Percentiles rank a stretch among this genome's conserved stretches.
phyloP scores from a whole-genome alignment of 768 basidiomycete species.

The Rubroboletus satanas region DNA sequence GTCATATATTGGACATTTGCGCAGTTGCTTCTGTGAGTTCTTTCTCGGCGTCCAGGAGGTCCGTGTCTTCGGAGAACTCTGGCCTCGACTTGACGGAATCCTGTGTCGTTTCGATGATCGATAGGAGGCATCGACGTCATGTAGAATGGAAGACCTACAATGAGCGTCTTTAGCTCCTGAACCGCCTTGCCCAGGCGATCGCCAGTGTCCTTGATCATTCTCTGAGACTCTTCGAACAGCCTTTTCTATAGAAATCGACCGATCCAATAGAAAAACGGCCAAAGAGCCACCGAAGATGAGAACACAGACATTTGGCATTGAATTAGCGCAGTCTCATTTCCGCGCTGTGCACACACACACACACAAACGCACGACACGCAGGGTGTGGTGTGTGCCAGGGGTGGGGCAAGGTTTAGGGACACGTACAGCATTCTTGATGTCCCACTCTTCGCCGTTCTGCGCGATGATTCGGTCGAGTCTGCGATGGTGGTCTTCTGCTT shows the following conservation, averaged over 20 bases:
- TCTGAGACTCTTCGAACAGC: conserved; percentile 72
- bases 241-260: conserved; percentile 41
- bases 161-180: conserved; percentile 58
- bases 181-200: conserved; percentile 58
- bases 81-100: conserved; percentile 26
- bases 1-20: conserved; percentile 28
- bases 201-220: conserved; percentile 72
- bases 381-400: conserved; percentile 5
- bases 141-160: conserved; percentile 50
- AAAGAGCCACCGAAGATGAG: conserved; percentile 16
- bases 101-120: conserved; percentile 17
- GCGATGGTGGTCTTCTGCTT: conserved; percentile 53
- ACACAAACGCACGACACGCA: conserved; percentile 12
- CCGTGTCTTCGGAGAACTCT: conserved; percentile 33
- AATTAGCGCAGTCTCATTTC: conserved; percentile 28
- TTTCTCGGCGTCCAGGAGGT: conserved; percentile 56
- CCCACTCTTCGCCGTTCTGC: conserved; percentile 68
- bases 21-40: conserved; percentile 49
- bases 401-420: conserved; percentile 6
- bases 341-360: conserved; percentile 24
- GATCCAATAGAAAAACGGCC: conserved; percentile 2
- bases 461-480: conserved; percentile 61
- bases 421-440: conserved; percentile 70
- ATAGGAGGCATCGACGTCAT: conserved; percentile 17
- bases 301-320: conserved; percentile 8